Evolutionary conservation across 306 rosid genomes (phyloP), one percentile per base, ranked within the genome.

Genomic region (Malus orientalis): DNA sequence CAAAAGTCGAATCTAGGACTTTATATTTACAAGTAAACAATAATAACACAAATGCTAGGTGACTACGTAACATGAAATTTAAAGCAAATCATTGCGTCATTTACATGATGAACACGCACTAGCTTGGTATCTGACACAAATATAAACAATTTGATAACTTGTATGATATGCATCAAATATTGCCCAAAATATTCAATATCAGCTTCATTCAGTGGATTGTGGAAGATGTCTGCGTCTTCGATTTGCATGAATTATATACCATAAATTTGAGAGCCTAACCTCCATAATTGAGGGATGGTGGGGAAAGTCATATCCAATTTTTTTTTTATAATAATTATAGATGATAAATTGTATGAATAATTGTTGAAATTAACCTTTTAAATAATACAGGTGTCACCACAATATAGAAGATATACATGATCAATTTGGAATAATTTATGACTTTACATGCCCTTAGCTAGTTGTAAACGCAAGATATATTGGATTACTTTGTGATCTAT

Each of bases 391-490:
- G 77, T 74, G 77, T 61, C 70, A 42, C 53, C 45, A 51, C 60
- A 74, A 44, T 62, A 38, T 18, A 42, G 45, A 1, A 58, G 38
- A 23, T 38, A 22, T 60, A n/a, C 20, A 3, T 3, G 67, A 61
- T 40, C 69, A 18, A 40, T 16, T 59, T 65, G 55, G 40, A 59
- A 16, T 25, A 40, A 19, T 25, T 38, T 38, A 7, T 38, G 1
- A 38, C 42, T 38, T 73, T 60, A 25, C 69, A 61, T 61, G 44
- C 58, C 33, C 60, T 27, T 74, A 27, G 45, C 15, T 53, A 61
- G 44, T 44, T 74, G 78, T 60, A 30, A 74, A 74, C 77, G 78
- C 78, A 74, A 74, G 47, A 61, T 61, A 61, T 25, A 59, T 60
- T 40, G 32, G 32, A 65, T 19, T 16, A 30, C 19, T 73, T 73